These are phyloP conservation scores for Verticillium nonalfalfae DNA, from an alignment of 2,329 filamentous ascomycete species.

Conservation along the genomic window DNA sequence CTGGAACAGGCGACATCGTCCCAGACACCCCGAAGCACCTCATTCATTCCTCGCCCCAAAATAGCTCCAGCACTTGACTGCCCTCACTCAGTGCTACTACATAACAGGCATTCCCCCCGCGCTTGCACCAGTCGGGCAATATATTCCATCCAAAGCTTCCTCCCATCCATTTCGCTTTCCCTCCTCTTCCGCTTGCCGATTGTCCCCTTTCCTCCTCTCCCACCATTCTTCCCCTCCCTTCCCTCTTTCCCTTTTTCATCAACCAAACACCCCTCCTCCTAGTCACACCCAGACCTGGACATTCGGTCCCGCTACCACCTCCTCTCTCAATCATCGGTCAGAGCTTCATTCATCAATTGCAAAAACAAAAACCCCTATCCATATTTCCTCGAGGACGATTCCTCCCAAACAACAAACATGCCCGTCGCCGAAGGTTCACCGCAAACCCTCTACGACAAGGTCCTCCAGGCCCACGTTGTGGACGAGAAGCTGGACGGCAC, in stretches of 20 bases:
- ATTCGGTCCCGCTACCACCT: not conserved
- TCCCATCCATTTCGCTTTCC: conserved; percentile 3
- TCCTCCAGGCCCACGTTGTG: conserved; percentile 89
- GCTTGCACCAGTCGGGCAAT: conserved; percentile 4
- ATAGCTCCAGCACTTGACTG: not conserved
- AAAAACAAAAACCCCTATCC: not conserved
- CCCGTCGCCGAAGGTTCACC: conserved; percentile 66
- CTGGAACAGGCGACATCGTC: not conserved
- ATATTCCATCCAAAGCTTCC: conserved; percentile 5
- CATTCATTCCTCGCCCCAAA: not conserved
- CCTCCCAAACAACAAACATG: conserved; percentile 47
- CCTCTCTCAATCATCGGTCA: not conserved
- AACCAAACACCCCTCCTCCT: not conserved
- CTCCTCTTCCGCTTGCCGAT: not conserved
- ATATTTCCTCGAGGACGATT: not conserved
- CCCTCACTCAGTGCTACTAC: not conserved
- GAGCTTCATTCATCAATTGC: not conserved
- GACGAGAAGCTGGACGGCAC: conserved; percentile 94
- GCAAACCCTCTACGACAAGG: conserved; percentile 94
- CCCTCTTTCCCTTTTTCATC: not conserved
- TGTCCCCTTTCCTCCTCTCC: conserved; percentile 1
- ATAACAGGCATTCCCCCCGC: not conserved
- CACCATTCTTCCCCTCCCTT: conserved; percentile 4
- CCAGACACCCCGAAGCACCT: not conserved
- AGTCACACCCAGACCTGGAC: not conserved